These are phyloP conservation scores for Annulohypoxylon maeteangense DNA, from an alignment of 495 filamentous ascomycete genomes.

Conservation along the genomic window DNA sequence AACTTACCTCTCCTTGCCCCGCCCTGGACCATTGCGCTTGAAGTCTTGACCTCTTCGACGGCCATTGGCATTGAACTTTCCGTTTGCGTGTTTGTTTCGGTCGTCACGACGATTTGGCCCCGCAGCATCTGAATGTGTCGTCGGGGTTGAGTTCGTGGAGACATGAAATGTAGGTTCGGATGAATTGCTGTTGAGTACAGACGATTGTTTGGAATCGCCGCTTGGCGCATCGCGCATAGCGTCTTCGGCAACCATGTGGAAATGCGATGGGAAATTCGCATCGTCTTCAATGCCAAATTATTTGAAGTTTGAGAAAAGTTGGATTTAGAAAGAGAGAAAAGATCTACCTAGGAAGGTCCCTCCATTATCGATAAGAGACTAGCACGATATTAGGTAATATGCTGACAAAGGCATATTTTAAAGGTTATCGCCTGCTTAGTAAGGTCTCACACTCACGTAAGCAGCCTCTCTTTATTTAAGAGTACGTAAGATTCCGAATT, in stretches of 20 bases:
- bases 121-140: slow-evolving; percentile 21
- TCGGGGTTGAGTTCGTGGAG: slow-evolving; percentile 13
- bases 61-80: slow-evolving; percentile 34
- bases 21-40: slow-evolving; percentile 30
- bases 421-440: too few relatives aligned
- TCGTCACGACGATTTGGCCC: slow-evolving; percentile 23
- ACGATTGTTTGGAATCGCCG: not conserved
- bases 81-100: slow-evolving; percentile 12
- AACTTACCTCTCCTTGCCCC: slow-evolving; percentile 30
- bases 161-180: slow-evolving; percentile 3
- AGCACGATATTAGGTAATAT: too few relatives aligned
- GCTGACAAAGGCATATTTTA: too few relatives aligned
- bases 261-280: slow-evolving; percentile 31
- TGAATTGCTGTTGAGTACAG: not conserved
- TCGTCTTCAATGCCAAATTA: slow-evolving; percentile 8
- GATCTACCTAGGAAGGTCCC: too few relatives aligned
- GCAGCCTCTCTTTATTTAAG: too few relatives aligned
- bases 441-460: too few relatives aligned
- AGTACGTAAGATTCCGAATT: too few relatives aligned
- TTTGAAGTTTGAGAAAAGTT: slow-evolving; percentile 8
- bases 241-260: slow-evolving; percentile 34
- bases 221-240: slow-evolving; percentile 12
- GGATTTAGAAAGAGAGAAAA: too few relatives aligned
- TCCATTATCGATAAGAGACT: too few relatives aligned
- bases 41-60: slow-evolving; percentile 26